A percentile compares a stretch with the other conserved stretches of the same genome.
These are phyloP conservation scores for Adansonia rubrostipa DNA, from an alignment of 441 rosid genomes.

Conservation along the genomic window DNA sequence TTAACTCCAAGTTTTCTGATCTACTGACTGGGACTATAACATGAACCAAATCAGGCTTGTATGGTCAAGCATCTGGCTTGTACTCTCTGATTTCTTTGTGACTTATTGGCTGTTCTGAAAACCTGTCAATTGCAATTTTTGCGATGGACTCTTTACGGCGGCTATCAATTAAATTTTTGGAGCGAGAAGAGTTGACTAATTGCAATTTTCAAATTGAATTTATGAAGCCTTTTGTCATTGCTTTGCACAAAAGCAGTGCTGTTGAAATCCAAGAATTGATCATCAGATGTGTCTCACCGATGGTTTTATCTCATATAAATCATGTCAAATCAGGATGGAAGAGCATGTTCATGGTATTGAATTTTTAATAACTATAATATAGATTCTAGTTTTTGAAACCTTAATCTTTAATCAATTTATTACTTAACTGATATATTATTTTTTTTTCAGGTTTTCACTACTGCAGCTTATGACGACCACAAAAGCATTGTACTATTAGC, in stretches of 20 bases:
- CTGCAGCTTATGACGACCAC: constrained; percentile 99
- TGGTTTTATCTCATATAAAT: constrained; percentile 96
- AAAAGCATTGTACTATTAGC: constrained; percentile 94
- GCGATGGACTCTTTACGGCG: constrained; percentile 99
- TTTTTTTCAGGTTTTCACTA: constrained; percentile 94
- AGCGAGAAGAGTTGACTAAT: constrained; percentile 97
- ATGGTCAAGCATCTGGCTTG: constrained; percentile 99
- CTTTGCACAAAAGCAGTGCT: constrained; percentile 95
- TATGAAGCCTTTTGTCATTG: constrained; percentile 99
- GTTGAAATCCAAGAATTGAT: constrained; percentile 98
- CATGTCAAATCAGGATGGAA: constrained; percentile 99
- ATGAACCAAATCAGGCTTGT: constrained; percentile 99
- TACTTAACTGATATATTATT: not conserved
- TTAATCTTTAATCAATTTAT: not conserved
- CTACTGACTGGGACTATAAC: constrained; percentile 87
- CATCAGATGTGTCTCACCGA: constrained; percentile 98
- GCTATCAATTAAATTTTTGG: constrained; percentile 95
- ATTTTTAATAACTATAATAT: constrained; percentile 13
- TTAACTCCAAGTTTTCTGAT: constrained; percentile 29
- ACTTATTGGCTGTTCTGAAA: constrained; percentile 95
- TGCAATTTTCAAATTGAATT: constrained; percentile 99
- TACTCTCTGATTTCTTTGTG: constrained; percentile 96
- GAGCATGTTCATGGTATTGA: constrained; percentile 99
- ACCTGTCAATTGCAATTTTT: constrained; percentile 96
- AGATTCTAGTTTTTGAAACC: not conserved